Evolutionary conservation across 129 eudicot genomes (phyloP).

Genomic region (Saussurea involucrata): DNA sequence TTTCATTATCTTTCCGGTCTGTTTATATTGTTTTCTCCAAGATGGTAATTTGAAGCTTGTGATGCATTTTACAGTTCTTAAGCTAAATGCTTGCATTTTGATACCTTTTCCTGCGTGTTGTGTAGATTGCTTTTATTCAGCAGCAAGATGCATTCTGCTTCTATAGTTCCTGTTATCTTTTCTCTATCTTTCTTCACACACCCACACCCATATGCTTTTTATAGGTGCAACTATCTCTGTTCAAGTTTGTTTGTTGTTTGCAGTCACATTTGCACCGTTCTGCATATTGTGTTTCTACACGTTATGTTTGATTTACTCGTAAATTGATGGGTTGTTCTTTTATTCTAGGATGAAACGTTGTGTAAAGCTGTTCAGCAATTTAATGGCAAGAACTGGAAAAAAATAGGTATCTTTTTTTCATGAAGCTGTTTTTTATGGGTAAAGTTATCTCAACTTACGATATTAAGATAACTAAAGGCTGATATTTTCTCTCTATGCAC

Average conservation of each 20-base stretch:
- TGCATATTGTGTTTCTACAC: not conserved
- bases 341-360: slow-evolving; percentile 77
- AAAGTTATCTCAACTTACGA: not conserved
- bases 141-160: not conserved
- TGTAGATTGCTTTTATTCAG: not conserved
- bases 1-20: not conserved
- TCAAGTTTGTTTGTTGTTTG: not conserved
- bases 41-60: not conserved
- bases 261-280: not conserved
- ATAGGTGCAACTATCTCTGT: not conserved
- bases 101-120: not conserved
- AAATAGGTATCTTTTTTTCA: slow-evolving; percentile 60
- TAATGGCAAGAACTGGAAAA: slow-evolving; percentile 98
- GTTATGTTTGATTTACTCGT: not conserved
- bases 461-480: not conserved
- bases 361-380: slow-evolving; percentile 88
- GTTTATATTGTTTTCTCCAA: not conserved
- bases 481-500: not conserved
- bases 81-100: not conserved
- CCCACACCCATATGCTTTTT: not conserved
- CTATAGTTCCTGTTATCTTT: not conserved
- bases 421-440: not conserved
- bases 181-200: not conserved
- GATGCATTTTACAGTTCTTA: not conserved
- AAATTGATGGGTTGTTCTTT: slow-evolving; percentile 4